phyloP scores from a whole-genome alignment of 345 rosid genomes.

The Turritis glabra region DNA sequence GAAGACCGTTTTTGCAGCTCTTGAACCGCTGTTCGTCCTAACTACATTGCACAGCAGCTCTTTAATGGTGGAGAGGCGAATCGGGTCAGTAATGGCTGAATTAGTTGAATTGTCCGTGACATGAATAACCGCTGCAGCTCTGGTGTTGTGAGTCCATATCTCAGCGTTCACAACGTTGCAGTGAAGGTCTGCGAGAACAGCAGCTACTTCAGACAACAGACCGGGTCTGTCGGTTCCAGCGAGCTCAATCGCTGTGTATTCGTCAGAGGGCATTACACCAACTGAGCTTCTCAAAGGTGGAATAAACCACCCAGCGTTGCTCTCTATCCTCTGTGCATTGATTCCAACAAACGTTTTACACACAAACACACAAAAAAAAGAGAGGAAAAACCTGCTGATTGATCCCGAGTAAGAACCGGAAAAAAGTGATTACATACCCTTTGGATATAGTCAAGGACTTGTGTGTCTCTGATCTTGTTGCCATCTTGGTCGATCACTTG shows the following conservation, averaged over 20 bases:
- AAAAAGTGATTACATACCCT: conserved; percentile 45
- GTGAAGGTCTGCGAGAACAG: conserved; percentile 77
- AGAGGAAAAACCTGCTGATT: neutral
- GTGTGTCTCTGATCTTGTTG: conserved; percentile 67
- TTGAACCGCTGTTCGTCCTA: conserved; percentile 56
- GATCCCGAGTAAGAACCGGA: neutral
- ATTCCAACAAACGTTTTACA: conserved; percentile 1
- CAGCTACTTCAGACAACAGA: conserved; percentile 83
- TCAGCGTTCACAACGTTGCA: conserved; percentile 89
- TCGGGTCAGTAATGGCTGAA: conserved; percentile 62
- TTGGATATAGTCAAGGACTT: conserved; percentile 56
- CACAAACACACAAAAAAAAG: neutral
- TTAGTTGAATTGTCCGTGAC: conserved; percentile 65
- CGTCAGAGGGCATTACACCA: conserved; percentile 79
- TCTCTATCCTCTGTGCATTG: conserved; percentile 69
- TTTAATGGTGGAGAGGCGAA: conserved; percentile 59
- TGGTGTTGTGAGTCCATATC: conserved; percentile 92
- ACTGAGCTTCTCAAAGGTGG: conserved; percentile 66
- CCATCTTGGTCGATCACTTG: conserved; percentile 67
- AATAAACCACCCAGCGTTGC: conserved; percentile 55
- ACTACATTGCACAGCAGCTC: conserved; percentile 71
- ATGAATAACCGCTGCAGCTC: conserved; percentile 91
- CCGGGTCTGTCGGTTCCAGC: conserved; percentile 89
- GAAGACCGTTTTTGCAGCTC: conserved; percentile 58
- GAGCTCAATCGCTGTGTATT: conserved; percentile 80